These are phyloP conservation scores for Fusarium stilboides DNA, from an alignment of 2,329 filamentous ascomycete genomes.

Conservation along the genomic window DNA sequence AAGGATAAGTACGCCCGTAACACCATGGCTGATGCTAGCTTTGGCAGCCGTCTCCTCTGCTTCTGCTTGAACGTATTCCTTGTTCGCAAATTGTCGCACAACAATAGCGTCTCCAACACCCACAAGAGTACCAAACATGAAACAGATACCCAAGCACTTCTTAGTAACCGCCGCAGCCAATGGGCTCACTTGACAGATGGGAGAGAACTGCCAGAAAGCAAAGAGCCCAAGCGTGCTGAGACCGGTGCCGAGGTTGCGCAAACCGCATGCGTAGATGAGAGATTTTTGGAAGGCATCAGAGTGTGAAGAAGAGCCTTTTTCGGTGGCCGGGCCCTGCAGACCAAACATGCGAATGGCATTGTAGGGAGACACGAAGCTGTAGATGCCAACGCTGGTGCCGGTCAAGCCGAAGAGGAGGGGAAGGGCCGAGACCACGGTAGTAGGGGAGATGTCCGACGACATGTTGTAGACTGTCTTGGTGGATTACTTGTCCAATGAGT, in stretches of 20 bases:
- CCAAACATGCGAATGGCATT: slow-evolving; percentile 30
- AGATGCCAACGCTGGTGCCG: slow-evolving; percentile 29
- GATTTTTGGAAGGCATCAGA: slow-evolving; percentile 30
- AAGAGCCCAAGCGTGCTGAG: slow-evolving; percentile 32
- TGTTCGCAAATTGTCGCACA: slow-evolving; percentile 28
- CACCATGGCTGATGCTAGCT: slow-evolving; percentile 30
- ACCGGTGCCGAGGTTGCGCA: slow-evolving; percentile 24
- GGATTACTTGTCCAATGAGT: too few relatives aligned
- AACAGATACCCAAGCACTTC: slow-evolving; percentile 33
- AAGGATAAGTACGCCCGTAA: slow-evolving; percentile 19
- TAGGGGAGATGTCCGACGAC: slow-evolving; percentile 2
- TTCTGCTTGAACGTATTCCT: slow-evolving; percentile 16
- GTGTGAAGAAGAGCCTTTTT: background rate
- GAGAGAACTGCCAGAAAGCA: slow-evolving; percentile 37
- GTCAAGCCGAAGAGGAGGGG: slow-evolving; percentile 32
- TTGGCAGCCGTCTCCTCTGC: slow-evolving; percentile 11
- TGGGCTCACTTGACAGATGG: slow-evolving; percentile 16
- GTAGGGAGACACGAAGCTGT: slow-evolving; percentile 36
- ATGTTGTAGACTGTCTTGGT: background rate
- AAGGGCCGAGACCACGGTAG: slow-evolving; percentile 19
- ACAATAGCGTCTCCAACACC: slow-evolving; percentile 35
- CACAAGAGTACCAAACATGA: slow-evolving; percentile 29
- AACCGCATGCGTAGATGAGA: slow-evolving; percentile 23
- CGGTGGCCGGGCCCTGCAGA: background rate
- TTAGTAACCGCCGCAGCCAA: slow-evolving; percentile 7